Evolutionary conservation across 108 stramenopile species (phyloP), one percentile per base, ranked within the genome.

Genomic region (Skeletonema marinoi): DNA sequence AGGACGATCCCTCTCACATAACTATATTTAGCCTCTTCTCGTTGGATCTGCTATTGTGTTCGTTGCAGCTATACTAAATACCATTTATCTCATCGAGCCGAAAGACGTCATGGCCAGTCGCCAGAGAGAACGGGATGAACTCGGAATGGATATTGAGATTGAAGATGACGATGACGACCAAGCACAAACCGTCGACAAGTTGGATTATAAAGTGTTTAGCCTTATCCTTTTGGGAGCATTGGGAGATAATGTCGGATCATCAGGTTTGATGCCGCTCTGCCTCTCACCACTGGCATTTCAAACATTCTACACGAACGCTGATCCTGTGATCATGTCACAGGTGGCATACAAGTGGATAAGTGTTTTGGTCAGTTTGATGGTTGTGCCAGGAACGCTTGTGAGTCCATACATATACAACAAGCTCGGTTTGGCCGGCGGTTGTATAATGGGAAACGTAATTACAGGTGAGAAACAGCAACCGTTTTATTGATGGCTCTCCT

Each of bases 301-400:
- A 11, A 46, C 63, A 25, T 73, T 65, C 35, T 73, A 73, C 25
- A 21, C 2, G 2, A 39, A 38, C 25, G 32, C 25, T 16, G 0
- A 65, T 0, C 50, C 33, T 29, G 62, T 36, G 8, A 65, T 73
- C 63, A 73, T 73, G 71, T 21, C 63, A 12, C 30, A 36, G 32
- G 51, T 42, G 6, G 46, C 51, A 39, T 73, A 73, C 71, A 73
- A 73, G 19, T 73, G 71, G 71, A 42, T 73, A 3, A 14, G 0
- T 1, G 71, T 73, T 30, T 4, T 73, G 0, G 19, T 72, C 30
- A 60, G 31, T 35, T 11, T 72, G 0, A 72, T 72, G 41, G 71
- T 72, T 9, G 62, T 72, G 8, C 71, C 71, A 21, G 41, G 46
- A 16, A 50, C 71, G n/a, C 0, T 72, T 38, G 16, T 72, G 12